Evolutionary conservation across 1,139 yeast genomes (phyloP), one percentile per base, ranked within the genome.

Genomic region (Suhomyces anneliseae): DNA sequence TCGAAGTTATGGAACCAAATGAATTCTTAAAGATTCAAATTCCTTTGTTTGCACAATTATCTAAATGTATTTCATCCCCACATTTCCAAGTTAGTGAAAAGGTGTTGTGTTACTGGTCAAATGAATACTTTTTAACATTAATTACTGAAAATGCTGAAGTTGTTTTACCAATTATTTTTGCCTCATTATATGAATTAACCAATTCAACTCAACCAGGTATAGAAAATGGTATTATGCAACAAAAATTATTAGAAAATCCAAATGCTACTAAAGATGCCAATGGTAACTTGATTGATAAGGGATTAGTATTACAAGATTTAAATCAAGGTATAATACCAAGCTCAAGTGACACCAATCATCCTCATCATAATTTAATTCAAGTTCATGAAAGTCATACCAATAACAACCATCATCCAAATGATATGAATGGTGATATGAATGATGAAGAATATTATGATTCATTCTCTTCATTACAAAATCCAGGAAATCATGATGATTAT

Each of bases 21-120:
- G 98, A 95, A 69, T 93, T 93, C 64, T 81, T 85, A 54, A 90
- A 90, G 70, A 89, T 93, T 53, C 96, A 92, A 68, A 89, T 92
- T 7, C 99, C 98, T 2, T 72, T 93, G 47, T 92, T 92, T 69
- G 95, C 95, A 34, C 99, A 95, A 69, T 77, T 93, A 55, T 87
- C 97, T 47, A 90, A 89, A 69, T 92, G 98, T 71, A 92, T 95
- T 42, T 82, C 96, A 27, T 88, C 96, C 4, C 90, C 97, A 27
- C 99, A 93, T 72, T 95, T 93, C 74, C 99, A 95, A 74, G 97
- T 93, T 27, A 88, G 96, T 54, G 99, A 93, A 68, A 90, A 95
- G 58, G 97, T 95, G 1, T 78, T 93, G 50, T 88, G 93, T 63
- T 90, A 85, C 67, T 95, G 97, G 95, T 87, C 89, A 57, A 93